These are phyloP conservation scores for Penicillium pulvis DNA, from an alignment of 495 filamentous ascomycete species.

Conservation along the genomic window DNA sequence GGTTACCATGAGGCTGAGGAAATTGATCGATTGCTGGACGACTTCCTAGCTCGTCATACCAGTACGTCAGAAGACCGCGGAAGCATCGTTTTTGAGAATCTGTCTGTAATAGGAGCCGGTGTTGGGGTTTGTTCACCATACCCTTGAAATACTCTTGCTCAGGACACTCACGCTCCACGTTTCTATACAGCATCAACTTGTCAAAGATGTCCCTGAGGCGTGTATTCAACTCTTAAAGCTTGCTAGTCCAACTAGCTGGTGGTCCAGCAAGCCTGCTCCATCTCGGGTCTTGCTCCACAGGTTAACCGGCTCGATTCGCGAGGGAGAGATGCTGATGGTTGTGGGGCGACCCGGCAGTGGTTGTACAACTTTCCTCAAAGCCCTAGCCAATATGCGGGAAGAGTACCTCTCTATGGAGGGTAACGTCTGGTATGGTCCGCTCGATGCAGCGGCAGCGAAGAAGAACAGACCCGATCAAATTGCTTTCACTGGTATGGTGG, in stretches of 20 bases:
- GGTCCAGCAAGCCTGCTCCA: neutral
- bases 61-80: neutral
- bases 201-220: neutral
- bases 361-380: conserved; percentile 2
- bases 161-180: neutral
- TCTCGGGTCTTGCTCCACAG: neutral
- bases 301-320: neutral
- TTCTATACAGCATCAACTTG: neutral
- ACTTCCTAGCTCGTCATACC: neutral
- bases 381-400: neutral
- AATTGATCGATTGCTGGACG: neutral
- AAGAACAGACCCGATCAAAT: neutral
- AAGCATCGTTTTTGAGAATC: neutral
- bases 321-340: conserved; percentile 3
- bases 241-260: neutral
- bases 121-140: neutral
- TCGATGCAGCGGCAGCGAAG: conserved; percentile 1
- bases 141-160: neutral
- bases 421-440: neutral
- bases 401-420: neutral
- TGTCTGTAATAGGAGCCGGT: neutral
- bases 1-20: neutral
- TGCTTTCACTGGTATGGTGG: neutral
- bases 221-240: neutral
- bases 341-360: conserved; percentile 4